phyloP scores from a whole-genome alignment of 768 basidiomycete genomes.

The Lactifluus rugatus region DNA sequence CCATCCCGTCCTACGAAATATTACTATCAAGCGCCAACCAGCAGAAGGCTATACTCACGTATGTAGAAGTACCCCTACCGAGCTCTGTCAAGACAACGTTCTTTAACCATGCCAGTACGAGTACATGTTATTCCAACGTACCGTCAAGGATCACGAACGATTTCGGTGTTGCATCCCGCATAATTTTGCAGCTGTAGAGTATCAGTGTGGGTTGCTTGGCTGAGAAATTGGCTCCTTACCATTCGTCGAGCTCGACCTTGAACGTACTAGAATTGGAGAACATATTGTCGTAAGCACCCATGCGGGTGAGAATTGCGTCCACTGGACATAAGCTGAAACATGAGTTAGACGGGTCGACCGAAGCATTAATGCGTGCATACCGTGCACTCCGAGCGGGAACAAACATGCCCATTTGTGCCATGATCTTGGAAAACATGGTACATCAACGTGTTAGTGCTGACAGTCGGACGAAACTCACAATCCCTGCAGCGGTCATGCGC shows the following conservation, averaged over 20 bases:
- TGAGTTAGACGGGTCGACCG: slow-evolving; percentile 4
- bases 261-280: slow-evolving; percentile 92
- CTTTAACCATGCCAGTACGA: background rate
- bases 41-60: slow-evolving; percentile 36
- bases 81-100: slow-evolving; percentile 48
- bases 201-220: background rate
- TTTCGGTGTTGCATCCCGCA: slow-evolving; percentile 86
- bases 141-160: slow-evolving; percentile 94
- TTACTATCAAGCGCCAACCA: slow-evolving; percentile 6
- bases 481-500: slow-evolving; percentile 93
- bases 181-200: slow-evolving; percentile 68
- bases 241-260: slow-evolving; percentile 98
- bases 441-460: background rate
- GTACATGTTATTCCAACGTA: slow-evolving; percentile 28
- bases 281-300: slow-evolving; percentile 99
- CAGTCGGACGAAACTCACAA: slow-evolving; percentile 38
- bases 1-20: slow-evolving; percentile 81
- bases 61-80: slow-evolving; percentile 92
- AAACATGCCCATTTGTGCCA: slow-evolving; percentile 94
- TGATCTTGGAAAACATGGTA: slow-evolving; percentile 38
- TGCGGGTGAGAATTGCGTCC: slow-evolving; percentile 87
- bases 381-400: slow-evolving; percentile 80
- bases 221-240: slow-evolving; percentile 35
- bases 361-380: slow-evolving; percentile 30
- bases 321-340: slow-evolving; percentile 66